phyloP scores from a whole-genome alignment of 805 yeast genomes.

The Zygotorulaspora florentina region DNA sequence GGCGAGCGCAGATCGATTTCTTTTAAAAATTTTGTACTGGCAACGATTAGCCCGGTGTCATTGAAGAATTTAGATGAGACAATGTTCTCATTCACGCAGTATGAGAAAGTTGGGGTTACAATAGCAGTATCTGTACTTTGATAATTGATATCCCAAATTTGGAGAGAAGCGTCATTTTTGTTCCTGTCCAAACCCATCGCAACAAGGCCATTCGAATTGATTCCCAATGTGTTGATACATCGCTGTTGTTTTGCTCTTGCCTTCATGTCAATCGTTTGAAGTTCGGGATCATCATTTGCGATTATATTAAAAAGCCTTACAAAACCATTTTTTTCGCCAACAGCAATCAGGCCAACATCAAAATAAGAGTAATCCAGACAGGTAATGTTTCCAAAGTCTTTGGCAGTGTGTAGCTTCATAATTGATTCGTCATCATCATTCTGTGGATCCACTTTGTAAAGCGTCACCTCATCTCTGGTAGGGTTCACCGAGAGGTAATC shows the following conservation, averaged over 20 bases:
- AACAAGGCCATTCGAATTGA: slow-evolving; percentile 58
- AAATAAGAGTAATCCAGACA: slow-evolving; percentile 59
- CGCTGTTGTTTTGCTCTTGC: slow-evolving; percentile 58
- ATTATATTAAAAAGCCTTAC: slow-evolving; percentile 60
- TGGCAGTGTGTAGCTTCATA: slow-evolving; percentile 46
- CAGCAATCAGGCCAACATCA: slow-evolving; percentile 58
- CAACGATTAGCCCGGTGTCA: slow-evolving; percentile 58
- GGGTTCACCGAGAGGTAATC: slow-evolving; percentile 62
- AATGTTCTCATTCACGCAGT: slow-evolving; percentile 70
- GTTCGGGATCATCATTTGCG: slow-evolving; percentile 18
- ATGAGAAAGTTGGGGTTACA: slow-evolving; percentile 52
- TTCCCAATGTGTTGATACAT: slow-evolving; percentile 70
- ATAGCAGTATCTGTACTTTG: slow-evolving; percentile 50
- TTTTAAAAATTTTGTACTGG: slow-evolving; percentile 70
- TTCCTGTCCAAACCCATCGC: slow-evolving; percentile 80
- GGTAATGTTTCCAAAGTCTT: slow-evolving; percentile 65
- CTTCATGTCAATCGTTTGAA: slow-evolving; percentile 17
- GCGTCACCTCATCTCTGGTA: slow-evolving; percentile 70
- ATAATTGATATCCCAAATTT: slow-evolving; percentile 73
- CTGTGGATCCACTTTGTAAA: slow-evolving; percentile 51
- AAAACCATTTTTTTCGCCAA: slow-evolving; percentile 70
- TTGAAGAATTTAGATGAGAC: slow-evolving; percentile 65
- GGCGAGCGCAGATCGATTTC: slow-evolving; percentile 71
- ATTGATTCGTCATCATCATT: slow-evolving; percentile 53
- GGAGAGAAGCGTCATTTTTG: slow-evolving; percentile 68